A percentile compares a stretch with the other conserved stretches of the same genome.
Evolutionary conservation across 768 basidiomycete genomes (phyloP).

Genomic region (Auricularia sp.): DNA sequence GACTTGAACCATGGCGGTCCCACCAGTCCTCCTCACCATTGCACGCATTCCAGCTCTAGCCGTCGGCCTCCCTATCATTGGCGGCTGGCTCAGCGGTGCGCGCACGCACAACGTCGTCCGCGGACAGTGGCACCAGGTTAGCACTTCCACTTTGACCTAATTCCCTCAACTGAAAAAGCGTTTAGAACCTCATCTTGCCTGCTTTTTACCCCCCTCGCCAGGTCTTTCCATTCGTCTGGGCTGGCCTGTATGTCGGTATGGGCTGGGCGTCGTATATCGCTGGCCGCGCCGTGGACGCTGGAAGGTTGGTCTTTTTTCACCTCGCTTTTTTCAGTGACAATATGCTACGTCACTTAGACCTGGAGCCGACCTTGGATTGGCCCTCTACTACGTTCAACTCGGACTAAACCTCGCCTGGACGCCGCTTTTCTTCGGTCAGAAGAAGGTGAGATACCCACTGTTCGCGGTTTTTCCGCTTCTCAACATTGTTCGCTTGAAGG

Average conservation of each 20-base stretch:
- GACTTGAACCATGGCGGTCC: not conserved
- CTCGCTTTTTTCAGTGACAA: not conserved
- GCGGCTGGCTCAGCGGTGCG: constrained; percentile 43
- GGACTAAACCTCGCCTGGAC: constrained; percentile 51
- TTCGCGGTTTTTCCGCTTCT: not conserved
- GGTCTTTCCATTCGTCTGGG: constrained; percentile 53
- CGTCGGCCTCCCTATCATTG: constrained; percentile 46
- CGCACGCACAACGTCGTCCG: constrained; percentile 36
- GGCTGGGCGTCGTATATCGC: constrained; percentile 60
- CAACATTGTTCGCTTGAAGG: constrained; percentile 21
- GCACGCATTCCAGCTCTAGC: constrained; percentile 34
- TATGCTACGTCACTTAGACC: constrained; percentile 19
- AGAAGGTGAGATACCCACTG: constrained; percentile 24
- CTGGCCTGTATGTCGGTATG: constrained; percentile 41
- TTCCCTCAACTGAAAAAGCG: not conserved
- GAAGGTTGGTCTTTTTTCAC: constrained; percentile 16
- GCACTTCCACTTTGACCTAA: constrained; percentile 8
- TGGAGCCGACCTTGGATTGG: constrained; percentile 36
- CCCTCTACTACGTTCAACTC: constrained; percentile 52
- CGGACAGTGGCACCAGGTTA: constrained; percentile 51
- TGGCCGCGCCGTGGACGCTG: constrained; percentile 39
- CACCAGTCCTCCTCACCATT: not conserved
- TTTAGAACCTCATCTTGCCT: constrained; percentile 38
- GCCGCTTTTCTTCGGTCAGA: constrained; percentile 52
- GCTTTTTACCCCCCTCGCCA: constrained; percentile 41